phyloP scores from a whole-genome alignment of 148 eudicot species.

The Salicornia ramosissima region DNA sequence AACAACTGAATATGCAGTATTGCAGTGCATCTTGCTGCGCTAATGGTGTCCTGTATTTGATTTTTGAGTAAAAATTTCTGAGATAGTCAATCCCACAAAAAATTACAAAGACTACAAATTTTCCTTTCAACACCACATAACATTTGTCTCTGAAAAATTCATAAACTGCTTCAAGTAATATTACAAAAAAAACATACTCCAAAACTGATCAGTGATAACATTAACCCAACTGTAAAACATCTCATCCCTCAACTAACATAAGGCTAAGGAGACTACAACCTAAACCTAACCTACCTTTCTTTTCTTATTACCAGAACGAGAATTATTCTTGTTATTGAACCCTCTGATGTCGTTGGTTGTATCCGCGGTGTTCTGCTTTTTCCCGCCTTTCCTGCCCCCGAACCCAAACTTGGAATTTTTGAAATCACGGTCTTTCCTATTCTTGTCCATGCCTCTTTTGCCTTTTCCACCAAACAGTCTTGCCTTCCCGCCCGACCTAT shows the following conservation, averaged over 20 bases:
- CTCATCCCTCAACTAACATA: not conserved
- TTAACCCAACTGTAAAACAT: not conserved
- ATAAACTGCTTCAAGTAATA: not conserved
- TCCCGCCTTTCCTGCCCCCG: constrained; percentile 85
- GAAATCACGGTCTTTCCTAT: constrained; percentile 51
- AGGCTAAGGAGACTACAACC: not conserved
- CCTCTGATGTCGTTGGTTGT: constrained; percentile 64
- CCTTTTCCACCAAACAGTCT: constrained; percentile 38
- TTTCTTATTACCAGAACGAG: constrained; percentile 43
- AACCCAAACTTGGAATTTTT: constrained; percentile 69
- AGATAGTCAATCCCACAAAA: not conserved
- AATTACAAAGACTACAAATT: not conserved
- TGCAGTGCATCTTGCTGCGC: too few species aligned
- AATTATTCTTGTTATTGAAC: constrained; percentile 36
- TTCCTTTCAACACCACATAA: not conserved
- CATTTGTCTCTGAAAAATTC: not conserved
- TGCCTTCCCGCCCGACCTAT: constrained; percentile 81
- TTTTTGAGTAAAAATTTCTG: too few species aligned
- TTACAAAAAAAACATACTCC: constrained; percentile 2
- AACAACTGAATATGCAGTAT: too few species aligned
- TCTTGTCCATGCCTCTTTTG: constrained; percentile 44
- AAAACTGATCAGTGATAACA: not conserved
- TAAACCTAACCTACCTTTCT: constrained; percentile 36
- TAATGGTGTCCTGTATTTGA: too few species aligned
- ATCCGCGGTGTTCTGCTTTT: constrained; percentile 77